These are phyloP conservation scores for Ophiostoma triangulosporum DNA, from an alignment of 2,329 filamentous ascomycete species.

Conservation along the genomic window DNA sequence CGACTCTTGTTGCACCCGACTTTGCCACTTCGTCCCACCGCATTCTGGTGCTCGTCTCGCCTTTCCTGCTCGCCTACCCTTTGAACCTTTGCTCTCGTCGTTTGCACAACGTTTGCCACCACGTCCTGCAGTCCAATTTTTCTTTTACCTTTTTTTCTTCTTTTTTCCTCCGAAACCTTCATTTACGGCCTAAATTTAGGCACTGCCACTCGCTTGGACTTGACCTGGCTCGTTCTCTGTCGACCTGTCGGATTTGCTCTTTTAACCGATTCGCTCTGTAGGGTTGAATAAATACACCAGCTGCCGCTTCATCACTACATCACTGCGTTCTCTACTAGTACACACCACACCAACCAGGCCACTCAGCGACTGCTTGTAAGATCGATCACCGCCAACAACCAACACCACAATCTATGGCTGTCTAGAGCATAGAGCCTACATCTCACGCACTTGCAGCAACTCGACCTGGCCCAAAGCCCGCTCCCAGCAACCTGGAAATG, in stretches of 20 bases:
- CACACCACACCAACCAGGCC: not conserved
- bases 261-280: not conserved
- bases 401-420: not conserved
- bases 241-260: not conserved
- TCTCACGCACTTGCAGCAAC: not conserved
- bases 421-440: not conserved
- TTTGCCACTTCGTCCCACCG: conserved; percentile 4
- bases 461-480: not conserved
- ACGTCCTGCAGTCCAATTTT: not conserved
- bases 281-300: not conserved
- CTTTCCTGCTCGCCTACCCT: not conserved
- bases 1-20: conserved; percentile 1
- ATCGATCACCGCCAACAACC: not conserved
- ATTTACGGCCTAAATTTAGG: not conserved
- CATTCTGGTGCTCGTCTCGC: not conserved
- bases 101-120: conserved; percentile 1
- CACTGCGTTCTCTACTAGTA: not conserved
- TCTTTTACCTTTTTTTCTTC: too few relatives aligned
- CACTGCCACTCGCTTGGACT: not conserved
- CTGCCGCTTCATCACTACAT: not conserved
- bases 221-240: not conserved
- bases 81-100: not conserved
- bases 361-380: too few relatives aligned
- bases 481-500: conserved; percentile 8
- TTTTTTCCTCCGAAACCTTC: not conserved